phyloP scores from a whole-genome alignment of 176 grass and related monocot genomes.

The Hyparrhenia diplandra region DNA sequence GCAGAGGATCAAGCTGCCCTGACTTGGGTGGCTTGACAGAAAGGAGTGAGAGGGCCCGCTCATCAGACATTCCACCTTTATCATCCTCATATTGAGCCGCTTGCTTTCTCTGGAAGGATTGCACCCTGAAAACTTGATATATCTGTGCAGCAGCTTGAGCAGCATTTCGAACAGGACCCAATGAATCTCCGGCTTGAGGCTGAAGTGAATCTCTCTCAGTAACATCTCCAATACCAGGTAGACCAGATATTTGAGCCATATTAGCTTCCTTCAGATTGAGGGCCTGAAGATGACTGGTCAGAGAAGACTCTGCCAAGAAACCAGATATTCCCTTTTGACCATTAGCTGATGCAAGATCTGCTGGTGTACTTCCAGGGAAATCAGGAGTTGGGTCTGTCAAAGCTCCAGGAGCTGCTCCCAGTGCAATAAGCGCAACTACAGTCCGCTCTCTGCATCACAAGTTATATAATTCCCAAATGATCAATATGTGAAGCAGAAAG shows the following conservation, averaged over 20 bases:
- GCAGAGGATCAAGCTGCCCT: constrained; percentile 47
- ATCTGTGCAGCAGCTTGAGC: constrained; percentile 64
- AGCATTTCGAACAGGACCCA: constrained; percentile 66
- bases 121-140: constrained; percentile 65
- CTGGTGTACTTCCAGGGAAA: constrained; percentile 62
- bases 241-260: constrained; percentile 40
- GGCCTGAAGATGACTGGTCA: constrained; percentile 76
- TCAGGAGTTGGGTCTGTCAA: constrained; percentile 74
- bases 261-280: constrained; percentile 55
- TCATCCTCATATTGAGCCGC: constrained; percentile 45
- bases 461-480: constrained; percentile 6
- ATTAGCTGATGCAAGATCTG: constrained; percentile 75
- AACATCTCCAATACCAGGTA: constrained; percentile 50
- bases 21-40: constrained; percentile 47
- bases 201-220: constrained; percentile 31
- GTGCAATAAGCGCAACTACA: constrained; percentile 53
- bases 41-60: constrained; percentile 46
- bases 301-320: constrained; percentile 79
- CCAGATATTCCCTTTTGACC: constrained; percentile 80
- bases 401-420: constrained; percentile 70
- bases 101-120: constrained; percentile 65
- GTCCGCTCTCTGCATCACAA: constrained; percentile 60
- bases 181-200: constrained; percentile 29
- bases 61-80: constrained; percentile 51
- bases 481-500: constrained; percentile 8